Base-by-base conservation (phyloP, 257 asterid species). In the Ajuga chamaepitys region DNA sequence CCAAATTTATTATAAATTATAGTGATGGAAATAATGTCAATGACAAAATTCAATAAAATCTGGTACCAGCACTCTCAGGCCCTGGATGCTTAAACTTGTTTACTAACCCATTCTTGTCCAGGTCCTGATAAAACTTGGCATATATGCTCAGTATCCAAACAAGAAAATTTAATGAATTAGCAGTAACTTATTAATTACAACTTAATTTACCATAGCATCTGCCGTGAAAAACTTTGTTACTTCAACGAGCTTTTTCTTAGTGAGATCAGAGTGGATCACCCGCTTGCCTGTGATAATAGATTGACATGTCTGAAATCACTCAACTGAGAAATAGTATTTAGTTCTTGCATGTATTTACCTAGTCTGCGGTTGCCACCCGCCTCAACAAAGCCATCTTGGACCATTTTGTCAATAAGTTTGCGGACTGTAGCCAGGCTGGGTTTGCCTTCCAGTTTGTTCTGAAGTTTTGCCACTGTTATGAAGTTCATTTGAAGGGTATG, bases 401-500 rank as follows among this genome's bases (percentile, higher is more conserved):
- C 66, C 99, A 89, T 93, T 77, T 79, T 89, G 80, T 87, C 95
- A 21, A 93, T 83, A 67, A 93, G 89, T 80, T 82, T 93, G 40
- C 91, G 85, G 53, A 80, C 91, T 32, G 77, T 78, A 44, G 70
- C 66, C 64, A 56, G 88, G 74, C 74, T 85, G 66, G 88, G 95
- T 71, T 82, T 86, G 41, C 96, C 95, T 18, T 83, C 87, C 28
- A 93, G 90, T 68, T 87, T 89, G 48, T 65, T 74, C 75, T 87
- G 96, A 66, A 93, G 99, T 80, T 87, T 84, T 61, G 86, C 40
- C 37, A 79, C 80, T 40, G 82, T 75, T 73, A 89, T 75, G 68
- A 84, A 84, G 78, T 80, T 75, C 96, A 87, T n/a, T 41, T 94
- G 94, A 55, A 93, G 97, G 71, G 97, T 91, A 70, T 89, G 90